phyloP scores from a whole-genome alignment of 257 asterid genomes.

The Plectranthus barbatus region DNA sequence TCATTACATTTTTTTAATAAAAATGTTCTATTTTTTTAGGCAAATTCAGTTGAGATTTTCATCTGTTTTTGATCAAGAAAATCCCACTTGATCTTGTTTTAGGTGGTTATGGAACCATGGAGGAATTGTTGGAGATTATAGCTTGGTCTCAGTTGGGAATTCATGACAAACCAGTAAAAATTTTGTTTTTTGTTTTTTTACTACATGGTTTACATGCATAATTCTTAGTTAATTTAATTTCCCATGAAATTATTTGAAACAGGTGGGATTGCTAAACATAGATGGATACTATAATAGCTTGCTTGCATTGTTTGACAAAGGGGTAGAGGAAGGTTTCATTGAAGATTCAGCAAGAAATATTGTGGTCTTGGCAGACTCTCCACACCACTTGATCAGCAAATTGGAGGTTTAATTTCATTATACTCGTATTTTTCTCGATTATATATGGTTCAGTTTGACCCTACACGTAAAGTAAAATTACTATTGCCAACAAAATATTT shows the following conservation, averaged over 20 bases:
- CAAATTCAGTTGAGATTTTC: background rate
- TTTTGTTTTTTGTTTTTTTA: background rate
- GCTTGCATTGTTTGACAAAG: conserved; percentile 61
- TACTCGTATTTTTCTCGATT: too few species aligned
- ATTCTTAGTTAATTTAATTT: background rate
- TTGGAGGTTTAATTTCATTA: conserved; percentile 33
- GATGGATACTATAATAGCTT: conserved; percentile 65
- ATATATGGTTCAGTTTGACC: too few species aligned
- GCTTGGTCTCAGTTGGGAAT: conserved; percentile 72
- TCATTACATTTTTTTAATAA: too few species aligned
- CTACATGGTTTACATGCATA: background rate
- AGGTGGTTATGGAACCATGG: conserved; percentile 85
- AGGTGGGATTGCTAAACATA: conserved; percentile 66
- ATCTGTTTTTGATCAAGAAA: too few species aligned
- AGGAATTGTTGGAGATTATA: conserved; percentile 61
- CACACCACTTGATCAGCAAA: conserved; percentile 41
- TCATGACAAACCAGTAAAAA: conserved; percentile 57
- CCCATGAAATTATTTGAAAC: background rate
- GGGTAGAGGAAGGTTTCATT: conserved; percentile 70
- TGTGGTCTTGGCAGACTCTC: conserved; percentile 38
- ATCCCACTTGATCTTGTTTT: background rate
- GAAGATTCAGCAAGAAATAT: conserved; percentile 45
- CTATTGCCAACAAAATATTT: too few species aligned
- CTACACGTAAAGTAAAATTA: too few species aligned
- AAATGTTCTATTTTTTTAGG: too few species aligned